Base-by-base conservation (phyloP, 805 yeast genomes). In the Cyberlindnera galapagoensis region DNA sequence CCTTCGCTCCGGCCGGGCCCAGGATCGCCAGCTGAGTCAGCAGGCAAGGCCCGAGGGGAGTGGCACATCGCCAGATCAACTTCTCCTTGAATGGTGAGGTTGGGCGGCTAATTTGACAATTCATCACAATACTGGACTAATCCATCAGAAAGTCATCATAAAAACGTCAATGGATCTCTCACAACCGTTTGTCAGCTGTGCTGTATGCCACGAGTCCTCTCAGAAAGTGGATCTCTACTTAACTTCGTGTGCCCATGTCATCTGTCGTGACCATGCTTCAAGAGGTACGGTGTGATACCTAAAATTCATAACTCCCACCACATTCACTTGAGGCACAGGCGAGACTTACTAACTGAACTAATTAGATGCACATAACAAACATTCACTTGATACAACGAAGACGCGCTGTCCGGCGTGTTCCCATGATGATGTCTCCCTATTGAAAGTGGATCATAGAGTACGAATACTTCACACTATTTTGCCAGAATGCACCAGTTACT, bases 221-320 rank as follows among this genome's bases (percentile, higher is more conserved):
- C 27, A 30, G 13, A 48, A 36, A 4, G 47, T 42, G n/a, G 49
- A 49, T 1, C 45, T 61, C 15, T 43, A 43, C 25, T 34, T 62
- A 28, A 60, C 63, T 1, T 59, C 65, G 3, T 62, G 67, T 45
- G 65, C 65, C 4, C 65, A 61, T 39, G 47, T 55, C 1, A 38
- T 62, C 14, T 62, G 67, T 28, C 43, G 47, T 3, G 48, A 49
- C 10, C 65, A 62, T 40, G 42, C 46, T 8, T n/a, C 34, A 8
- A 39, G 28, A 30, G 30, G 50, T 45, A 30, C 18, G 13, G 18
- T 28, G 11, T 12, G 22, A 19, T n/a, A 30, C 29, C 9, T 10
- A n/a, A 16, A 23, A 5, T 28, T 7, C 16, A 28, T 31, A 30
- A 26, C 21, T 12, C 18, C 25, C n/a, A n/a, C n/a, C n/a, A n/a